These are phyloP conservation scores for Irpex sp. DNA, from an alignment of 1,284 basidiomycete genomes.

Conservation along the genomic window DNA sequence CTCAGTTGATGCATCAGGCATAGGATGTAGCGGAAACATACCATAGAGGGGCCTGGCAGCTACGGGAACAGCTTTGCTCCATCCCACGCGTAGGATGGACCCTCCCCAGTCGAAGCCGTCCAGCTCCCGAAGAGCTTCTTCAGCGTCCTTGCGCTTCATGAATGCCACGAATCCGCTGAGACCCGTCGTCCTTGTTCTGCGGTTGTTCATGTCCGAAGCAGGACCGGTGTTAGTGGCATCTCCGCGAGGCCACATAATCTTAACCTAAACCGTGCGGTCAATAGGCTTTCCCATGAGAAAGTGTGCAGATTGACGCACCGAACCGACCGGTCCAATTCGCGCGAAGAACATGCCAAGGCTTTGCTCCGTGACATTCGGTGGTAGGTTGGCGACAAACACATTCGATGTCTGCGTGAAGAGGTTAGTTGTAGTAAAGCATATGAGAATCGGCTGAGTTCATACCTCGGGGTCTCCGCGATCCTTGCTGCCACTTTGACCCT, in stretches of 20 bases:
- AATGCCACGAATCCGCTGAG: constrained; percentile 94
- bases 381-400: constrained; percentile 90
- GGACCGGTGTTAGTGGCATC: constrained; percentile 55
- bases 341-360: constrained; percentile 76
- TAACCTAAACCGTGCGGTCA: constrained; percentile 45
- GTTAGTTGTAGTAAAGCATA: constrained; percentile 35
- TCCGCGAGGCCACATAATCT: constrained; percentile 93
- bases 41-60: constrained; percentile 79
- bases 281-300: neutral
- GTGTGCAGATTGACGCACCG: constrained; percentile 37
- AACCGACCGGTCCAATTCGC: constrained; percentile 49
- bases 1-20: neutral
- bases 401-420: constrained; percentile 74
- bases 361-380: constrained; percentile 80
- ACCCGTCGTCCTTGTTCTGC: constrained; percentile 65
- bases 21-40: constrained; percentile 34
- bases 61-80: constrained; percentile 93
- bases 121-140: constrained; percentile 79
- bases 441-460: constrained; percentile 12
- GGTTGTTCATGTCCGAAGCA: constrained; percentile 72
- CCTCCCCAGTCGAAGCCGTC: constrained; percentile 95
- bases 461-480: constrained; percentile 84
- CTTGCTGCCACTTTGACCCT: constrained; percentile 85
- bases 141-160: constrained; percentile 91
- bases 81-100: constrained; percentile 79